A percentile compares a stretch with the other conserved stretches of the same genome.
These are phyloP conservation scores for Backusella liffmaniae DNA, from an alignment of 192 early-diverging fungal species.

Conservation along the genomic window DNA sequence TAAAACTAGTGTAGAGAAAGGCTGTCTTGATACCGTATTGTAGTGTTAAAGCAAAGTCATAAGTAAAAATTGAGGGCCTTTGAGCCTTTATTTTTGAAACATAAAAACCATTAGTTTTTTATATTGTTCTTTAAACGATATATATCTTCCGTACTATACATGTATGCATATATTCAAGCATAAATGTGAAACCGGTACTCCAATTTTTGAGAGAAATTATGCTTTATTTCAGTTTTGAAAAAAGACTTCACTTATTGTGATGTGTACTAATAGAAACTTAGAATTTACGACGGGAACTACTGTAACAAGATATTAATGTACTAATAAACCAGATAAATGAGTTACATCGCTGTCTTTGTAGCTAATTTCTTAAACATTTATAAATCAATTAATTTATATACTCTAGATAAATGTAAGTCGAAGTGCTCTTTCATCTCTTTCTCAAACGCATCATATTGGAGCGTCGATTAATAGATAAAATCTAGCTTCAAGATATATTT, in stretches of 20 bases:
- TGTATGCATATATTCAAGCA: not conserved
- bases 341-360: not conserved
- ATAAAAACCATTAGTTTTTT: not conserved
- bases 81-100: too few species aligned
- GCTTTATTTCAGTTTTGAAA: not conserved
- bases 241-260: not conserved
- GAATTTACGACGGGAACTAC: not conserved
- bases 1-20: too few species aligned
- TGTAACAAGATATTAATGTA: not conserved
- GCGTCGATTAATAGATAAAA: too few species aligned
- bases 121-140: not conserved
- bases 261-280: not conserved
- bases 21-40: too few species aligned
- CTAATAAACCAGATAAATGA: not conserved
- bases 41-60: too few species aligned
- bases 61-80: too few species aligned
- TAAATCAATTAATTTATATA: too few species aligned
- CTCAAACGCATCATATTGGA: not conserved
- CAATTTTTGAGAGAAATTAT: not conserved
- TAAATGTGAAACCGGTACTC: not conserved
- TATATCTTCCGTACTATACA: not conserved
- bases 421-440: not conserved
- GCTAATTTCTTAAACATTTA: too few species aligned
- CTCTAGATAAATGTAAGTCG: not conserved
- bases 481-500: too few species aligned